Conservation (phyloP, 2,329 filamentous ascomycete species). For the Nothomitra cinnamomea region DNA sequence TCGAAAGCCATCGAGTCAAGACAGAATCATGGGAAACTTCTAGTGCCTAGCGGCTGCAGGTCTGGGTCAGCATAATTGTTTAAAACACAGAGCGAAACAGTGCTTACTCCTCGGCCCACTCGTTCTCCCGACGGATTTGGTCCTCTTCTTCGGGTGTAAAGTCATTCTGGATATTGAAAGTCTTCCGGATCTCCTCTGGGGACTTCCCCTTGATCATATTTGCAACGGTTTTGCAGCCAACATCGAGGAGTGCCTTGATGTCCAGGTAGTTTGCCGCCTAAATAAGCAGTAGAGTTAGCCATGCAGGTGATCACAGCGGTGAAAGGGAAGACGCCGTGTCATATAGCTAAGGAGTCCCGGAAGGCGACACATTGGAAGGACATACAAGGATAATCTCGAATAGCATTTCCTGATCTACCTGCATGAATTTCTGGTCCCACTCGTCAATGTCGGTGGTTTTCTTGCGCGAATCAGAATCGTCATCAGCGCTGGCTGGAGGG, state of each 20-base stretch:
- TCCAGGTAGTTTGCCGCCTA: constrained; percentile 97
- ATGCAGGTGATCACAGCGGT: background rate
- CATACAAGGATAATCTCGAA: constrained; percentile 95
- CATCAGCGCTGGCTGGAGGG: constrained; percentile 63
- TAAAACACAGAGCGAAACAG: background rate
- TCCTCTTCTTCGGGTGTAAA: constrained; percentile 98
- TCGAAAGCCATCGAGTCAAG: no score
- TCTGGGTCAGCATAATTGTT: background rate
- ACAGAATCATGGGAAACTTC: background rate
- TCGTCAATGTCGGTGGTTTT: constrained; percentile 99
- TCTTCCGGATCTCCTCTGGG: constrained; percentile 97
- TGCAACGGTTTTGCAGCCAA: constrained; percentile 97
- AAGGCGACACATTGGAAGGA: constrained; percentile 12
- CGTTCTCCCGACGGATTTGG: constrained; percentile 83
- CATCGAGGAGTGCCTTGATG: constrained; percentile 93
- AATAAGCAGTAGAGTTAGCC: background rate
- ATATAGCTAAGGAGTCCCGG: no score
- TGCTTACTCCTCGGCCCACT: constrained; percentile 68
- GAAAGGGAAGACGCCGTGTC: no score
- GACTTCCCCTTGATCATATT: constrained; percentile 99
- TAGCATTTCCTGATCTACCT: constrained; percentile 98
- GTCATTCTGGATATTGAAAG: constrained; percentile 99
- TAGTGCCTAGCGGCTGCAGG: background rate
- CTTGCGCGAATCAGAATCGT: constrained; percentile 86
- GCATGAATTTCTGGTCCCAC: constrained; percentile 99